phyloP scores from a whole-genome alignment of 2,329 filamentous ascomycete species.

The Chaetomium globosum region DNA sequence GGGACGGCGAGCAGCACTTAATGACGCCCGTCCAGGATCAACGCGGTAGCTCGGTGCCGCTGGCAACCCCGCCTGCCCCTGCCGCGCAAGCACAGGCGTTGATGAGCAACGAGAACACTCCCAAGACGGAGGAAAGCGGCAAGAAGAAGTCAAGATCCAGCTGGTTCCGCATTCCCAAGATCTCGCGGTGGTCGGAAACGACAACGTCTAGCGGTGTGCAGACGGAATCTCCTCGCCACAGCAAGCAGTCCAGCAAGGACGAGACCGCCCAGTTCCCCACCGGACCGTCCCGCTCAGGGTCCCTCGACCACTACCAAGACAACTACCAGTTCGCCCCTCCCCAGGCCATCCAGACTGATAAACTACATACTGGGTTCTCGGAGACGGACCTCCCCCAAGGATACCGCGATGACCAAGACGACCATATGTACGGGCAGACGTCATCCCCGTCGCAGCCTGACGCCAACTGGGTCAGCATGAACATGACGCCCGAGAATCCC shows the following conservation, averaged over 20 bases:
- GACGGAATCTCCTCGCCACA: conserved; percentile 72
- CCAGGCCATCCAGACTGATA: conserved; percentile 56
- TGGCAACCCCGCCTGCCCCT: conserved; percentile 62
- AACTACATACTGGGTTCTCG: conserved; percentile 60
- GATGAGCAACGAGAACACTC: conserved; percentile 79
- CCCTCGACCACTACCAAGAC: conserved; percentile 62
- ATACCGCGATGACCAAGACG: conserved; percentile 35
- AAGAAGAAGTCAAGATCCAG: conserved; percentile 89
- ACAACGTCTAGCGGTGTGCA: conserved; percentile 82
- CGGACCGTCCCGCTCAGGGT: conserved; percentile 33
- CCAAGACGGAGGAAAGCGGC: conserved; percentile 72
- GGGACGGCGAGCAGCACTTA: conserved; percentile 55
- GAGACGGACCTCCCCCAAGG: conserved; percentile 50
- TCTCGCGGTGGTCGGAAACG: conserved; percentile 96
- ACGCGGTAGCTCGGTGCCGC: conserved; percentile 57
- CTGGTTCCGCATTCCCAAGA: conserved; percentile 73
- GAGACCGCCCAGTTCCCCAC: conserved; percentile 47
- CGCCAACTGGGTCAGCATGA: conserved; percentile 44
- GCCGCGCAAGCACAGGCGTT: conserved; percentile 45
- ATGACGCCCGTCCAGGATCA: conserved; percentile 63
- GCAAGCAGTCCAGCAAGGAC: conserved; percentile 60
- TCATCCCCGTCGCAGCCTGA: conserved; percentile 44
- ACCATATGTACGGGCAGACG: conserved; percentile 37
- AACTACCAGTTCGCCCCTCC: conserved; percentile 59
- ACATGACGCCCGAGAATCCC: conserved; percentile 65